phyloP scores from a whole-genome alignment of 2,329 filamentous ascomycete species.

The Boeremia lycopersici region DNA sequence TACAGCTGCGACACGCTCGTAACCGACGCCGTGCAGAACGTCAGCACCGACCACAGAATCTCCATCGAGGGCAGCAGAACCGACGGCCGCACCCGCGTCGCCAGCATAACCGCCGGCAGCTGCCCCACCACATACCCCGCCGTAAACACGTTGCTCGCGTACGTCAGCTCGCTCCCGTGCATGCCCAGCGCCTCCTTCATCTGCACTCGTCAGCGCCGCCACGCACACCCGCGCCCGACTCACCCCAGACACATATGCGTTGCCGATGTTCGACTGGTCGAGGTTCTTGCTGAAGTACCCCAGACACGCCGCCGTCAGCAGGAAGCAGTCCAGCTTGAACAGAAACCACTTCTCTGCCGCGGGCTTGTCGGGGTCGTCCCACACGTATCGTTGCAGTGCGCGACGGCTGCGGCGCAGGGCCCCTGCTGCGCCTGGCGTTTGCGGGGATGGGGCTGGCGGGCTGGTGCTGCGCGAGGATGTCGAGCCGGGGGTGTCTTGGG shows the following conservation, averaged over 20 bases:
- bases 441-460: not conserved
- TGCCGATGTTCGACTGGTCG: conserved; percentile 35
- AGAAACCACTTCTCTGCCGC: conserved; percentile 33
- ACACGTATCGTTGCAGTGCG: conserved; percentile 26
- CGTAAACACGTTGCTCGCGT: conserved; percentile 36
- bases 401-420: conserved; percentile 19
- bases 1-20: conserved; percentile 40
- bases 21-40: conserved; percentile 26
- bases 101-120: conserved; percentile 36
- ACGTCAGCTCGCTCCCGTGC: conserved; percentile 40
- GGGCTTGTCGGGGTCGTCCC: conserved; percentile 27
- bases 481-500: not conserved
- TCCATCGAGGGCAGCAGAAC: conserved; percentile 42
- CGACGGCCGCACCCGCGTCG: conserved; percentile 31
- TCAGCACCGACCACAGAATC: conserved; percentile 33
- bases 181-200: conserved; percentile 40
- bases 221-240: not conserved
- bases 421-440: conserved; percentile 22
- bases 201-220: conserved; percentile 8
- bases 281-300: conserved; percentile 38
- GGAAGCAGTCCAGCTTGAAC: conserved; percentile 38
- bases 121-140: conserved; percentile 40
- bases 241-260: conserved; percentile 41
- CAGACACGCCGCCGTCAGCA: conserved; percentile 31
- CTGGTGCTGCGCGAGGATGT: conserved; percentile 15